Evolutionary conservation across 2,329 filamentous ascomycete genomes (phyloP).

Genomic region (Elsinoe perseae): DNA sequence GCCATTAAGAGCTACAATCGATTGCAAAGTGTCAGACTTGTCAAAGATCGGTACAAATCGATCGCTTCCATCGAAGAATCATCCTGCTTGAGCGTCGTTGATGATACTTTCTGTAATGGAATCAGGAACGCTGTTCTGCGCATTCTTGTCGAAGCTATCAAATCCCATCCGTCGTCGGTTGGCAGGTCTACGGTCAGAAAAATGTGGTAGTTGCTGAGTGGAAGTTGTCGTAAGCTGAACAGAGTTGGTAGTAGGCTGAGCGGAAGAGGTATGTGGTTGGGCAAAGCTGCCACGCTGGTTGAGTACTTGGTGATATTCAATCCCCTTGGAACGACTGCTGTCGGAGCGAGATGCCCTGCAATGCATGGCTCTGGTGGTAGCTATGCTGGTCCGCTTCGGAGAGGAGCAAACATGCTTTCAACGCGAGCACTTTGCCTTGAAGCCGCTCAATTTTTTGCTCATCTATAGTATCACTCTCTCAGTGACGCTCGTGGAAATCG

Average conservation of each 20-base stretch:
- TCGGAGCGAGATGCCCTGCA: no score
- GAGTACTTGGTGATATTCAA: no score
- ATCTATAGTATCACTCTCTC: no score
- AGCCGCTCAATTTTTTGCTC: no score
- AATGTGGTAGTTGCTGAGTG: background rate
- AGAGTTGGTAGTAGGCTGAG: background rate
- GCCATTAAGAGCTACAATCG: background rate
- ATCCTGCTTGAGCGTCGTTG: background rate
- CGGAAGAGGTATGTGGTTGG: background rate
- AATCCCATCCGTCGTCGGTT: background rate
- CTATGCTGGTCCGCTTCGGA: no score
- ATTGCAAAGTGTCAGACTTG: background rate
- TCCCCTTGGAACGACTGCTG: no score
- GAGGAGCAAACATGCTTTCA: no score
- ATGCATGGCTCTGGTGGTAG: no score
- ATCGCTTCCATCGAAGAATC: background rate
- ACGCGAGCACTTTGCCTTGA: no score
- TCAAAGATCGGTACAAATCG: conserved; percentile 2
- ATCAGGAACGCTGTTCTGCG: background rate
- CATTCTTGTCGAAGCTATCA: background rate
- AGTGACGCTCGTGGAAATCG: no score
- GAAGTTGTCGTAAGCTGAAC: background rate
- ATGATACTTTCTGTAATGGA: background rate
- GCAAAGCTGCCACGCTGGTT: no score
- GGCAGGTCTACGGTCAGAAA: background rate